phyloP scores from a whole-genome alignment of 192 early-diverging fungal species.

The Chytriomyces confervae region DNA sequence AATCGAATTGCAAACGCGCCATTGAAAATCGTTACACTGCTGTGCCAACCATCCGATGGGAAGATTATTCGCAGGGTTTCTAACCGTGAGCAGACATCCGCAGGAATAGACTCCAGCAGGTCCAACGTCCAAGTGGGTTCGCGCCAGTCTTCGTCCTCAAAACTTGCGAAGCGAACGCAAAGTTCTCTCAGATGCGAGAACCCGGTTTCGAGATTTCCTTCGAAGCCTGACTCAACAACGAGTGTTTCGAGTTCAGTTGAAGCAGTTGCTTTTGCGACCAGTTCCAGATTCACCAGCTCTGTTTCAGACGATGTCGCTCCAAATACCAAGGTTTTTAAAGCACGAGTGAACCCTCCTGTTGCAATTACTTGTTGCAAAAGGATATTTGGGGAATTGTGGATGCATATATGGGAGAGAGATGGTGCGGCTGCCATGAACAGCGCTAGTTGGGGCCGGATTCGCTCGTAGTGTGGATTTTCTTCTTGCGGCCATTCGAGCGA shows the following conservation, averaged over 20 bases:
- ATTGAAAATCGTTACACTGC: not conserved
- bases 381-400: not conserved
- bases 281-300: not conserved
- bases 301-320: not conserved
- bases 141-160: not conserved
- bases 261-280: not conserved
- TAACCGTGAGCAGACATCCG: not conserved
- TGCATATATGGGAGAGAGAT: not conserved
- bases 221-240: not conserved
- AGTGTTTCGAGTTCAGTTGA: not conserved
- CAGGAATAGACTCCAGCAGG: not conserved
- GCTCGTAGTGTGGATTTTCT: slow-evolving; percentile 7
- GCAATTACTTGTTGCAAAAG: not conserved
- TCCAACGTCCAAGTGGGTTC: slow-evolving; percentile 1
- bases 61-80: not conserved
- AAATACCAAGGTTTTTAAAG: not conserved
- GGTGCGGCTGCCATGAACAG: not conserved
- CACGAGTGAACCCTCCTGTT: not conserved
- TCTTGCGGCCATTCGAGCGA: slow-evolving; percentile 1
- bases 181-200: not conserved
- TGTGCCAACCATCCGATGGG: slow-evolving; percentile 1
- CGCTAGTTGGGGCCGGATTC: not conserved
- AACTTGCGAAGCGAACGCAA: not conserved
- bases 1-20: not conserved
- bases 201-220: not conserved